phyloP scores from a whole-genome alignment of 1,139 yeast genomes.

The Diutina pseudorugosa region DNA sequence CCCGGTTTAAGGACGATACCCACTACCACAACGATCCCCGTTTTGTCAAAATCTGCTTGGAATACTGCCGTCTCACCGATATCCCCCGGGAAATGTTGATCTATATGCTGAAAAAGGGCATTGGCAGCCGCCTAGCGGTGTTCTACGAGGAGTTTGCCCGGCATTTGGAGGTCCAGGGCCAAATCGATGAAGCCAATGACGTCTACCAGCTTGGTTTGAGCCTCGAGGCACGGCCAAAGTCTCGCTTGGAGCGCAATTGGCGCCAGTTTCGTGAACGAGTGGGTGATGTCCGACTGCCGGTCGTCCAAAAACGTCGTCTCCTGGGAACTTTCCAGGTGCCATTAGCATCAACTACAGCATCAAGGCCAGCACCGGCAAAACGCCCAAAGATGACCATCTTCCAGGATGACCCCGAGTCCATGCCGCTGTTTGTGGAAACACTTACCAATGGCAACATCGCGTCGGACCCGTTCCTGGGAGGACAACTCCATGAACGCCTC shows the following conservation, averaged over 20 bases:
- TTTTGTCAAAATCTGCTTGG: constrained; percentile 71
- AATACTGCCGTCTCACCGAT: constrained; percentile 57
- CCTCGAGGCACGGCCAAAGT: constrained; percentile 50
- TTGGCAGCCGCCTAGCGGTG: constrained; percentile 55
- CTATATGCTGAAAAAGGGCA: constrained; percentile 60
- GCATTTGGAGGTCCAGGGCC: constrained; percentile 42
- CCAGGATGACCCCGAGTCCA: constrained; percentile 14
- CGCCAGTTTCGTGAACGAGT: constrained; percentile 25
- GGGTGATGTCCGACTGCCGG: background rate
- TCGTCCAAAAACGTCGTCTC: background rate
- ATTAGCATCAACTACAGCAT: background rate
- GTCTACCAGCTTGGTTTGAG: constrained; percentile 53
- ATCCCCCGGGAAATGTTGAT: constrained; percentile 62
- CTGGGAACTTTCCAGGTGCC: background rate
- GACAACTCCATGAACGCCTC: background rate
- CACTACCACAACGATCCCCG: constrained; percentile 75
- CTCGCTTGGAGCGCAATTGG: constrained; percentile 39
- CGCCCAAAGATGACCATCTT: constrained; percentile 15
- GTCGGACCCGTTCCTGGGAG: constrained; percentile 35
- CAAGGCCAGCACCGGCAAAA: background rate
- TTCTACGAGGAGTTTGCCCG: constrained; percentile 78
- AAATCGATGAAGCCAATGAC: constrained; percentile 47
- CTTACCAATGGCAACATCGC: constrained; percentile 9
- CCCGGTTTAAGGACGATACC: constrained; percentile 49
- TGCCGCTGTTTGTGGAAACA: constrained; percentile 2